phyloP scores from a whole-genome alignment of 2,329 filamentous ascomycete species.

The Juglanconis sp. region DNA sequence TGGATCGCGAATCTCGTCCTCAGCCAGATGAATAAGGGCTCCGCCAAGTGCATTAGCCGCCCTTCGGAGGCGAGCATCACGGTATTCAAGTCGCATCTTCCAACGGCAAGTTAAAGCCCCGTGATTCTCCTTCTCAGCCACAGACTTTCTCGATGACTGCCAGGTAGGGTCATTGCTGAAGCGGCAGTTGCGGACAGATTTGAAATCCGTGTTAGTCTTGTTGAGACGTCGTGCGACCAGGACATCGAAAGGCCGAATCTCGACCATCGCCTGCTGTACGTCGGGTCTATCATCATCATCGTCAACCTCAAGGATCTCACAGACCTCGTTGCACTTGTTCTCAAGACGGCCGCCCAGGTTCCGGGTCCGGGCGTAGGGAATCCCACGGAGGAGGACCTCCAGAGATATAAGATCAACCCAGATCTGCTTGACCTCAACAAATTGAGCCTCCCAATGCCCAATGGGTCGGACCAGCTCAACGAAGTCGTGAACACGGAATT shows the following conservation, averaged over 20 bases:
- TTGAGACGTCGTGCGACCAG: slow-evolving; percentile 39
- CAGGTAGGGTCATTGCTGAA: slow-evolving; percentile 17
- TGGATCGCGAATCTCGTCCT: slow-evolving; percentile 27
- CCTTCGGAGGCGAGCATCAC: slow-evolving; percentile 21
- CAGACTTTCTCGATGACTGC: background rate
- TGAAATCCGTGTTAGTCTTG: slow-evolving; percentile 52
- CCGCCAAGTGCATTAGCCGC: slow-evolving; percentile 29
- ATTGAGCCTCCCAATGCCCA: slow-evolving; percentile 26
- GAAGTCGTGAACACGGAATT: background rate
- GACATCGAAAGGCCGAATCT: slow-evolving; percentile 39
- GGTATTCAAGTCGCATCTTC: slow-evolving; percentile 37
- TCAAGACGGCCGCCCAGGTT: slow-evolving; percentile 34
- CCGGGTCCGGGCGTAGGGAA: slow-evolving; percentile 33
- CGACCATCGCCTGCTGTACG: slow-evolving; percentile 36
- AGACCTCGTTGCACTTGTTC: slow-evolving; percentile 41
- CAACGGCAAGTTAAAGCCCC: slow-evolving; percentile 51
- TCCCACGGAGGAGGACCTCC: slow-evolving; percentile 37
- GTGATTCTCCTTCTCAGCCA: slow-evolving; percentile 21
- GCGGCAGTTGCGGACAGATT: slow-evolving; percentile 29
- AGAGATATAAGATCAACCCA: slow-evolving; percentile 25
- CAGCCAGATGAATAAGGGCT: slow-evolving; percentile 26
- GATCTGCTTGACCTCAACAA: slow-evolving; percentile 41
- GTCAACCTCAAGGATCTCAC: slow-evolving; percentile 39
- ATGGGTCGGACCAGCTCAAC: slow-evolving; percentile 1
- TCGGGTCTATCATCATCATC: slow-evolving; percentile 29